Conservation (phyloP, 306 rosid species). For the Cyclanthera cordifolia region DNA sequence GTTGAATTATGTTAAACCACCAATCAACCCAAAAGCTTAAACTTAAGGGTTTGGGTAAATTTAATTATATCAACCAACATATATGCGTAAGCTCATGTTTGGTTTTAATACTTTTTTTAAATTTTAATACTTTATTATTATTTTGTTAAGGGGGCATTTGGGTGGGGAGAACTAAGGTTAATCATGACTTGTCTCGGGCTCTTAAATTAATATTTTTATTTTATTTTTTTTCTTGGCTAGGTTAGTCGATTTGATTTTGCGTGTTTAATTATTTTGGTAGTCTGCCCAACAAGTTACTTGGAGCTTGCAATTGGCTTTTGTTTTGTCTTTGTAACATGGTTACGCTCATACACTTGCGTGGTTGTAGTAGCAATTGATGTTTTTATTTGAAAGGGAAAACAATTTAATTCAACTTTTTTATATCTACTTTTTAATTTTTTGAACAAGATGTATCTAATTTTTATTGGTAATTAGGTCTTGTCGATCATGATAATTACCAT, state of each 20-base stretch:
- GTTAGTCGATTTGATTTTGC: not conserved
- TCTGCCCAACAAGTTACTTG: not conserved
- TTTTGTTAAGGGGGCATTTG: not conserved
- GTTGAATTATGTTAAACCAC: no score
- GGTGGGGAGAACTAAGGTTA: constrained; percentile 1
- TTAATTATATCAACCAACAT: no score
- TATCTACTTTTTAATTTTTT: no score
- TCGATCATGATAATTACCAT: constrained; percentile 97
- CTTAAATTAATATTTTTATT: no score
- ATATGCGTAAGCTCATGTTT: constrained; percentile 3
- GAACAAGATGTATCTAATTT: not conserved
- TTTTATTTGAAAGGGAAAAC: no score
- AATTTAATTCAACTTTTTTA: not conserved
- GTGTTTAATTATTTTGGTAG: not conserved
- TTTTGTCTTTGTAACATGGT: not conserved
- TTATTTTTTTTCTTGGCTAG: not conserved
- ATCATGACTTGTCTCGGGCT: not conserved
- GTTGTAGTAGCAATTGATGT: no score
- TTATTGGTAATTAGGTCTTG: constrained; percentile 61
- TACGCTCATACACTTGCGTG: not conserved
- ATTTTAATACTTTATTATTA: not conserved
- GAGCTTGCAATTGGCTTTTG: not conserved
- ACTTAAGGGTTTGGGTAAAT: no score
- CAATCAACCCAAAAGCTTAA: no score
- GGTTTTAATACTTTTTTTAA: not conserved